phyloP scores from a whole-genome alignment of 305 asterid genomes.

The Stenogyne calaminthoides region DNA sequence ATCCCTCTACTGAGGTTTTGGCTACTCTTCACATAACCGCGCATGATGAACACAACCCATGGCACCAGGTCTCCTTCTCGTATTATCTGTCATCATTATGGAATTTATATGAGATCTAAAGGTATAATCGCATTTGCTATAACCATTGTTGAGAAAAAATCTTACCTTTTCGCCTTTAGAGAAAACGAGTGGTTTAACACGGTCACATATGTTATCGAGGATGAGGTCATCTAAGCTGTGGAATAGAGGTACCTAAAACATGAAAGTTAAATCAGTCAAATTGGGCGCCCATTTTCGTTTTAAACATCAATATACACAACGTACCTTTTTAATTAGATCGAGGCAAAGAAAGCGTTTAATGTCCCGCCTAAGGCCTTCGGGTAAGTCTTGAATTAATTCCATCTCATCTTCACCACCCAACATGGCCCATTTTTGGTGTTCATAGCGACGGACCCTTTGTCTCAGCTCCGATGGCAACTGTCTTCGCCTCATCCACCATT shows the following conservation, averaged over 20 bases:
- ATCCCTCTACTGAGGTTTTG: slow-evolving; percentile 83
- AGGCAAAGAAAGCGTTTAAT: slow-evolving; percentile 92
- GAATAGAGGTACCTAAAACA: slow-evolving; percentile 75
- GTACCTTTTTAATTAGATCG: slow-evolving; percentile 77
- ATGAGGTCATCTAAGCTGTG: slow-evolving; percentile 80
- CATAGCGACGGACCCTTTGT: slow-evolving; percentile 86
- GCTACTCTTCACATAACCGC: slow-evolving; percentile 73
- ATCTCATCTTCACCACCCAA: slow-evolving; percentile 91
- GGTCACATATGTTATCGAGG: slow-evolving; percentile 94
- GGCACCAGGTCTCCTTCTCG: slow-evolving; percentile 96
- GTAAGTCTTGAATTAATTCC: slow-evolving; percentile 78
- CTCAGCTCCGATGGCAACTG: slow-evolving; percentile 79
- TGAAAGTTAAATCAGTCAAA: not conserved
- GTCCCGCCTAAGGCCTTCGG: slow-evolving; percentile 93
- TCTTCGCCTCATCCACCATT: slow-evolving; percentile 98
- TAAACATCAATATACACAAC: not conserved
- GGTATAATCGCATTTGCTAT: not conserved
- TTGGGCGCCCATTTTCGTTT: not conserved
- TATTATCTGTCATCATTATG: slow-evolving; percentile 51
- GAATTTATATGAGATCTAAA: not conserved
- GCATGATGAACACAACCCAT: slow-evolving; percentile 74
- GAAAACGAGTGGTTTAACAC: slow-evolving; percentile 81
- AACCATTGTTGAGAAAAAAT: not conserved
- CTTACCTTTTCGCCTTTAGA: slow-evolving; percentile 86
- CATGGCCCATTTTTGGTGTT: slow-evolving; percentile 74